These are phyloP conservation scores for Euphrasia arctica DNA, from an alignment of 305 asterid genomes.

Conservation along the genomic window DNA sequence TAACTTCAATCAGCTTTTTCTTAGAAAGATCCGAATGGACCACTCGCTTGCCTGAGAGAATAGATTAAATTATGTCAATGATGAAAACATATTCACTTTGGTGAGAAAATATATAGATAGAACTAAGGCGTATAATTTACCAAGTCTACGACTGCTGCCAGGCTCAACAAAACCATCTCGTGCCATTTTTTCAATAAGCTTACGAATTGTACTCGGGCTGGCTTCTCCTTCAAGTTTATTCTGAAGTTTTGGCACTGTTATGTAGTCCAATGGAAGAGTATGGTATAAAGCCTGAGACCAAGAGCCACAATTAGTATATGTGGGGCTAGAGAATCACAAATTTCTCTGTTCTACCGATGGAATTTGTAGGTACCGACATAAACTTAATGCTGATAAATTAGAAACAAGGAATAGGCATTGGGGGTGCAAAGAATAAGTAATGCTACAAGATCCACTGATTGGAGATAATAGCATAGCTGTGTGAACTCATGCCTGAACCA, in stretches of 20 bases:
- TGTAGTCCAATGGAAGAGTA: conserved; percentile 75
- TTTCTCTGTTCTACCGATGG: background rate
- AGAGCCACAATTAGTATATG: conserved; percentile 11
- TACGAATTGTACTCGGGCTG: conserved; percentile 54
- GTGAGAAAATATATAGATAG: conserved; percentile 6
- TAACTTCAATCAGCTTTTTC: conserved; percentile 66
- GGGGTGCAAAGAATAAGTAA: background rate
- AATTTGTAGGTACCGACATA: background rate
- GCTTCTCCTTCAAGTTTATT: conserved; percentile 72
- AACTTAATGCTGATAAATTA: conserved; percentile 7
- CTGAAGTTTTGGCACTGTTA: conserved; percentile 67
- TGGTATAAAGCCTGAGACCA: conserved; percentile 75
- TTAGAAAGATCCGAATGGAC: conserved; percentile 38
- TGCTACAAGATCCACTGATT: conserved; percentile 9
- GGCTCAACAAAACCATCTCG: conserved; percentile 50
- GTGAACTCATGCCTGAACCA: conserved; percentile 12
- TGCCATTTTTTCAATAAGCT: conserved; percentile 85
- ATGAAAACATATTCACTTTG: conserved; percentile 4
- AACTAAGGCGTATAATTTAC: background rate
- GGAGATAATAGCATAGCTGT: conserved; percentile 12
- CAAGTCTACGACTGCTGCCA: background rate
- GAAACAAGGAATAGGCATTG: conserved; percentile 4
- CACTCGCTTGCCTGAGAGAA: background rate
- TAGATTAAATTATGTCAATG: background rate
- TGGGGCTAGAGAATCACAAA: too few species aligned